Evolutionary conservation across 2,329 filamentous ascomycete species (phyloP), one percentile per base, ranked within the genome.

Genomic region (Monilinia laxa): DNA sequence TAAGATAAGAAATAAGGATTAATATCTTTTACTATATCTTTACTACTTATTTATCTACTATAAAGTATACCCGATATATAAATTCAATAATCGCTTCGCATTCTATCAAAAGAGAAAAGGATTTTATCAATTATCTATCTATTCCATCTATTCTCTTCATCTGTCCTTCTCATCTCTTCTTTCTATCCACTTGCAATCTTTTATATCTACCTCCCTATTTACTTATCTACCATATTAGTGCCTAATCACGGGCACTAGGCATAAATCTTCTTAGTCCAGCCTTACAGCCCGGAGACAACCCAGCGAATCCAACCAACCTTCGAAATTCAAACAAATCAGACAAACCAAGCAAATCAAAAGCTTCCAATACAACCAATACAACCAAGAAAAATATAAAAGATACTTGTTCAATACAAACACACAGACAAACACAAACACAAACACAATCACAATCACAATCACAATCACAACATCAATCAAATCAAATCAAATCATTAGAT

Each of bases 281-380:
- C 58, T 51, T 60, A 38, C 20, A 60, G 42, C 28, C 28, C 45
- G 14, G 57, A 60, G 42, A 51, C 45, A 38, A 51, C 47, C 28
- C 25, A 35, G 12, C 45, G 0, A 60, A 60, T 38, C 54, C 45
- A 38, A n/a, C 31, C 58, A 28, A 38, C 45, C 45, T 60, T 38
- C 23, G n/a, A 35, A 23, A 51, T 4, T 5, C 47, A 28, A 28
- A 28, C 42, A 20, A 47, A 47, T 7, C 20, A 28, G 4, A 28
- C 28, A 28, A 28, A 28, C 28, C 28, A 28, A 28, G 28, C 28
- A 28, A 28, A 28, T 20, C 55, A 47, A 49, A 38, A 51, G 45
- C 28, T 38, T 51, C 28, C 45, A 16, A 38, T 51, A 25, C 58
- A 47, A 51, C 28, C 28, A 60, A 38, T n/a, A n/a, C n/a, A n/a